Base-by-base conservation (phyloP, 2,329 filamentous ascomycete genomes). In the Fusarium chaquense region DNA sequence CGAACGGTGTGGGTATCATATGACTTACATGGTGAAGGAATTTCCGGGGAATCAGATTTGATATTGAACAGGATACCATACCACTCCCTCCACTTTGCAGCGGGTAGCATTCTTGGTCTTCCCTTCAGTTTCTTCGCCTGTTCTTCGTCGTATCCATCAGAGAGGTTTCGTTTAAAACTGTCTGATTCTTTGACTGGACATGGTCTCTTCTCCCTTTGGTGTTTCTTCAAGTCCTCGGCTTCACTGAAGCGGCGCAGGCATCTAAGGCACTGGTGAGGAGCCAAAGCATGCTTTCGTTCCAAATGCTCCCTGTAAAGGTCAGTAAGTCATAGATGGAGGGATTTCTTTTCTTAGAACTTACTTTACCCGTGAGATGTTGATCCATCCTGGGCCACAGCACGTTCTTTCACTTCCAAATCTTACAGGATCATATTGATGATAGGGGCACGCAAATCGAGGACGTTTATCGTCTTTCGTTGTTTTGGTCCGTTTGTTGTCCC, bases 401-500 rank as follows among this genome's bases (percentile, higher is more conserved):
- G 73, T 75, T 24, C 73, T 69, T 30, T 58, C 62, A 1, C 47
- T 64, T 6, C 63, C 67, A 36, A 73, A 76, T 30, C 33, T 70
- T 33, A 69, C 62, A 2, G 78, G 79, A 30, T 81, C 74, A 18
- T 74, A 72, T 51, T 81, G 79, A 60, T 77, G 77, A 53, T 77
- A 81, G 3, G 80, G 80, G 22, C 80, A 81, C 15, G 79, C 80
- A 35, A 77, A 77, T 30, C 73, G 75, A 18, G 62, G 65, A 32
- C 74, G 74, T 6, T 62, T 62, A 24, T 78, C 76, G 10, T 71
- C 71, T 7, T 77, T 76, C 43, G 72, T 79, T 38, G 71, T 81
- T 65, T 77, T 81, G 28, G 77, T 76, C 32, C 79, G 78, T 61
- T 81, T 81, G 52, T 71, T 79, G 2, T 76, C 76, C 46, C 70